Percentiles rank a stretch among this genome's conserved stretches.
Conservation (phyloP, 2,329 filamentous ascomycete genomes). For the Cadophora sp. region DNA sequence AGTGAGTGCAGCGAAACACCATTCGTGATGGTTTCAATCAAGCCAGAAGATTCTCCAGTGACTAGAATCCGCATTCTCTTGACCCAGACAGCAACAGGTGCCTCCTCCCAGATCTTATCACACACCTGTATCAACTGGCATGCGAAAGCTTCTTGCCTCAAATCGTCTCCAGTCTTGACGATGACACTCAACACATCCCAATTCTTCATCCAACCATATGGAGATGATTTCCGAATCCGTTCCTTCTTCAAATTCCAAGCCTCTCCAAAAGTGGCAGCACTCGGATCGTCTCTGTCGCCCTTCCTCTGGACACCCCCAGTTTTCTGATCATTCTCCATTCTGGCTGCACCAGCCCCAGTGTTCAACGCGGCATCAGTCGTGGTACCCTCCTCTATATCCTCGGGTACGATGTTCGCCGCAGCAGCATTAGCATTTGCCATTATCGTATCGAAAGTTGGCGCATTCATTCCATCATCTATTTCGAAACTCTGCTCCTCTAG, state of each 20-base stretch:
- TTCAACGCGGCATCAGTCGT: conserved; percentile 56
- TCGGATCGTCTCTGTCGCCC: conserved; percentile 84
- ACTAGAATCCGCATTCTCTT: conserved; percentile 88
- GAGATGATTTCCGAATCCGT: conserved; percentile 81
- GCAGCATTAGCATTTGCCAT: conserved; percentile 73
- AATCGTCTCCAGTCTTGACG: conserved; percentile 83
- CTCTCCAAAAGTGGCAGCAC: conserved; percentile 85
- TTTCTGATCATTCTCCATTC: conserved; percentile 91
- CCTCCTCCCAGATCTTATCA: conserved; percentile 81
- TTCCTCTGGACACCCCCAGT: conserved; percentile 82
- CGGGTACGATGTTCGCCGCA: conserved; percentile 53
- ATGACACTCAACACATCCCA: conserved; percentile 90
- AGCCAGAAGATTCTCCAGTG: conserved; percentile 81
- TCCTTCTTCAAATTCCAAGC: conserved; percentile 87
- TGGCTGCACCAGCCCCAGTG: conserved; percentile 75
- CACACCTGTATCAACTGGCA: conserved; percentile 85
- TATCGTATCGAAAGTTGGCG: conserved; percentile 81
- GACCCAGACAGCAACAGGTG: conserved; percentile 80
- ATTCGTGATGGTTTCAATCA: conserved; percentile 89
- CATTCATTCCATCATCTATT: conserved; percentile 68
- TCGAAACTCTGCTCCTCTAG: conserved; percentile 87
- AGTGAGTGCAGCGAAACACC: conserved; percentile 87
- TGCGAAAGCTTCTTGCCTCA: conserved; percentile 85
- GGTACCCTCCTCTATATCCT: conserved; percentile 63
- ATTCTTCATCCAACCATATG: conserved; percentile 89